phyloP scores from a whole-genome alignment of 164 flowering plant species.

The Buxus sempervirens region DNA sequence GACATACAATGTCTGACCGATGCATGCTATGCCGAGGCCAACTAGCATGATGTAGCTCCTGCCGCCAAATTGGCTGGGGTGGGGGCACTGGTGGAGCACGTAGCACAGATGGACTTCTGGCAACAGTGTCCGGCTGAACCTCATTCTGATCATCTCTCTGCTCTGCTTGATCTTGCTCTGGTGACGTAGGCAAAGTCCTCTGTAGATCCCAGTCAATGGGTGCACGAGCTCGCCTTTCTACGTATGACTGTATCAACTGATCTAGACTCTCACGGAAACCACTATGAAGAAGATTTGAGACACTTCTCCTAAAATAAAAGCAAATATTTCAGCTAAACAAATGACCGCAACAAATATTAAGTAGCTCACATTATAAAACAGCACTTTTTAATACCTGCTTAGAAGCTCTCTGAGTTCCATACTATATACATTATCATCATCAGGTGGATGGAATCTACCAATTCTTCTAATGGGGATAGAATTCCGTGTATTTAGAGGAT shows the following conservation, averaged over 20 bases:
- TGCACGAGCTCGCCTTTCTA: conserved; percentile 69
- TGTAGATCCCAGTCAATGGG: conserved; percentile 70
- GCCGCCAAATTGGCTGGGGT: conserved; percentile 77
- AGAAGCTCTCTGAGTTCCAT: conserved; percentile 98
- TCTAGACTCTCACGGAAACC: conserved; percentile 84
- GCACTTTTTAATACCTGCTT: conserved; percentile 63
- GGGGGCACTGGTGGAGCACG: conserved; percentile 77
- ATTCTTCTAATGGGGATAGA: conserved; percentile 56
- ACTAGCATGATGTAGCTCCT: conserved; percentile 52
- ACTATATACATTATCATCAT: conserved; percentile 94
- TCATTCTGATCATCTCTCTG: conserved; percentile 46
- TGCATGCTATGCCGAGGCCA: conserved; percentile 75
- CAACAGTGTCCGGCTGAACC: conserved; percentile 35
- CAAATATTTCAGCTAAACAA: background rate
- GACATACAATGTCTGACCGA: conserved; percentile 70
- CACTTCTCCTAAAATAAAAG: conserved; percentile 69
- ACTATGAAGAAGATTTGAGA: conserved; percentile 87
- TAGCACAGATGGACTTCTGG: conserved; percentile 45
- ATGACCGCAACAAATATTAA: background rate
- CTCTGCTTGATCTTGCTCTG: conserved; percentile 41
- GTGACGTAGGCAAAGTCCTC: conserved; percentile 45
- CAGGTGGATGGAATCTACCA: conserved; percentile 86
- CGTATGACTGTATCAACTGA: conserved; percentile 78
- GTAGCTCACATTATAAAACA: background rate
- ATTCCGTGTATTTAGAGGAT: conserved; percentile 55